Base-by-base conservation (phyloP, 345 rosid genomes). In the Fremontodendron californicum region DNA sequence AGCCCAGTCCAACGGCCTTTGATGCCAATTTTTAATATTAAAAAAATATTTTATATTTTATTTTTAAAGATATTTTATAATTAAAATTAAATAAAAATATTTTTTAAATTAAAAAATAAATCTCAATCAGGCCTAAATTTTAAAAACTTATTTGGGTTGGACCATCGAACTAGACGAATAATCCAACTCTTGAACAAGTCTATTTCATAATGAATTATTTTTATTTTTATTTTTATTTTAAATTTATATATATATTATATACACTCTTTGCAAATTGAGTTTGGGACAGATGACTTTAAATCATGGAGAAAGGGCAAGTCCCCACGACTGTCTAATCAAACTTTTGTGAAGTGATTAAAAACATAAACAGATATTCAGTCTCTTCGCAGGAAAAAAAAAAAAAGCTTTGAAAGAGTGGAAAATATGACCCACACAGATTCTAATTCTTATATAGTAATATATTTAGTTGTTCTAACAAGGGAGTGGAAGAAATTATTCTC, bases 271-370 rank as follows among this genome's bases (percentile, higher is more conserved):
- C 29, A 42, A 72, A 78, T 69, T 55, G 54, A 63, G 81, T 67
- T 67, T 6, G 2, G 82, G 75, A 54, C 75, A 84, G 75, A 72
- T 77, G 60, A 6, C 79, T 84, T 84, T 78, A 76, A 74, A 80
- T 79, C 69, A 81, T 58, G 79, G 54, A 43, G 71, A 71, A 77
- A 87, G 82, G 85, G 21, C 46, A 42, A 40, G 81, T 40, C 82
- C 79, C 84, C 83, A 78, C 83, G 33, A 79, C 49, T 58, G 87
- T 87, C 88, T 77, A 74, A 84, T 87, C 86, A 82, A 81, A 35
- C 77, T 76, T 78, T 78, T 77, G 27, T 74, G 52, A 49, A 51
- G 73, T 37, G 82, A 85, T 65, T 57, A 76, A n/a, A 65, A 65
- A 37, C 15, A 37, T 64, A 37, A 37, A 37, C n/a, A 29, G 40